Conservation (phyloP, 2,329 filamentous ascomycete species). For the Exophiala phaeomuriformis region DNA sequence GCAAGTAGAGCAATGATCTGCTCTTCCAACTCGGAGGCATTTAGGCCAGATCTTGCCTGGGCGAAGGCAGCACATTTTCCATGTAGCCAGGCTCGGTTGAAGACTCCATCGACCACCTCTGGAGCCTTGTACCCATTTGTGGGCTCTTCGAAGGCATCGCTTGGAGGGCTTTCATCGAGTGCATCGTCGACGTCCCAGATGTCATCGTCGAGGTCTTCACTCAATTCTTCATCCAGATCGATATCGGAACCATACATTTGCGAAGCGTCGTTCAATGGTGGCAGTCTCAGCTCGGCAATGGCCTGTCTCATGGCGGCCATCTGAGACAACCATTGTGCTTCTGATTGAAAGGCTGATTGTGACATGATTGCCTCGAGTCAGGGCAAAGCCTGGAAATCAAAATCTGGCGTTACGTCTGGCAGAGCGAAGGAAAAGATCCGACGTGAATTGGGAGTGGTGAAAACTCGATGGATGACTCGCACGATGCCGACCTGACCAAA, state of each 20-base stretch:
- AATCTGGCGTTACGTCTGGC: neutral
- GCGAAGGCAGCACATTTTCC: constrained; percentile 62
- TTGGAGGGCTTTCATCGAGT: constrained; percentile 33
- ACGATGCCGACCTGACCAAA: neutral
- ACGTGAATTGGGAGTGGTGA: neutral
- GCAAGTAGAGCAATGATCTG: constrained; percentile 70
- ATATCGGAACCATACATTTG: constrained; percentile 49
- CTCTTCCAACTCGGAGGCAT: constrained; percentile 62
- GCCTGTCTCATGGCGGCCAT: constrained; percentile 79
- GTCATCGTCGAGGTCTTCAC: constrained; percentile 63
- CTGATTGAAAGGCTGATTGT: constrained; percentile 29
- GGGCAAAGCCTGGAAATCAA: neutral
- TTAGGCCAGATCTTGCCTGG: constrained; percentile 56
- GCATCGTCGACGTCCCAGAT: constrained; percentile 76
- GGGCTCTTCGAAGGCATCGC: constrained; percentile 61
- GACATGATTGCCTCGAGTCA: constrained; percentile 15
- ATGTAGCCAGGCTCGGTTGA: constrained; percentile 63
- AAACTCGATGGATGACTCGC: neutral
- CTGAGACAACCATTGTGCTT: constrained; percentile 75
- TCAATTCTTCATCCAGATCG: constrained; percentile 53
- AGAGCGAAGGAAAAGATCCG: neutral
- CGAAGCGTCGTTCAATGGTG: constrained; percentile 40
- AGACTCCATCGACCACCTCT: constrained; percentile 33
- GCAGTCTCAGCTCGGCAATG: constrained; percentile 62
- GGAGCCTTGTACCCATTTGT: constrained; percentile 37